Evolutionary conservation across 352 stramenopile genomes (phyloP).

Genomic region (Pythium vanterpoolii): DNA sequence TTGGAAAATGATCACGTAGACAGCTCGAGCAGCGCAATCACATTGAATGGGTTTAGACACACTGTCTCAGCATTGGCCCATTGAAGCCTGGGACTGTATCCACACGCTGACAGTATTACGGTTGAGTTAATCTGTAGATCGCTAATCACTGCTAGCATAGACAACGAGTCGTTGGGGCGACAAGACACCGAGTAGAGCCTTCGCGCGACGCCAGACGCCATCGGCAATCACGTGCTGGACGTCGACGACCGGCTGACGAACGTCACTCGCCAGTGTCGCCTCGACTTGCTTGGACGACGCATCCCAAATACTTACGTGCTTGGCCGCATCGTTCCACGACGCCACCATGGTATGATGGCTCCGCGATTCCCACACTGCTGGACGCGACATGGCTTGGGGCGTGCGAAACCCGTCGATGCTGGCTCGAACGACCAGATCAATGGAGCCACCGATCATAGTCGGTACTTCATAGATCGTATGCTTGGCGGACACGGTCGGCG

Average conservation of each 20-base stretch:
- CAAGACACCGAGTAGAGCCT: slow-evolving; percentile 9
- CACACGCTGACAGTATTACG: too few species aligned
- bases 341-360: slow-evolving; percentile 10
- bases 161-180: slow-evolving; percentile 11
- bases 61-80: too few species aligned
- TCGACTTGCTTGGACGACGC: background rate
- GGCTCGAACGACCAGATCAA: background rate
- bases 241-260: slow-evolving; percentile 9
- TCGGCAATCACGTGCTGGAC: slow-evolving; percentile 12
- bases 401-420: slow-evolving; percentile 19
- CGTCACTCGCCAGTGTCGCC: background rate
- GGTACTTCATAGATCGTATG: slow-evolving; percentile 16
- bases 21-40: too few species aligned
- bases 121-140: too few species aligned
- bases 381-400: slow-evolving; percentile 15
- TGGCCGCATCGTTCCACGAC: slow-evolving; percentile 18
- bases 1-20: too few species aligned
- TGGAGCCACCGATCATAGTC: background rate
- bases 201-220: slow-evolving; percentile 1
- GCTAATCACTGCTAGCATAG: slow-evolving; percentile 2
- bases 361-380: slow-evolving; percentile 12
- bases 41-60: too few species aligned
- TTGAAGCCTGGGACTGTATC: too few species aligned
- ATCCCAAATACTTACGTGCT: slow-evolving; percentile 18
- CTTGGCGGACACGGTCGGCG: slow-evolving; percentile 7